Percentiles rank a stretch among this genome's conserved stretches.
These are phyloP conservation scores for Colletotrichum gigasporum DNA, from an alignment of 2,329 filamentous ascomycete genomes.

Conservation along the genomic window DNA sequence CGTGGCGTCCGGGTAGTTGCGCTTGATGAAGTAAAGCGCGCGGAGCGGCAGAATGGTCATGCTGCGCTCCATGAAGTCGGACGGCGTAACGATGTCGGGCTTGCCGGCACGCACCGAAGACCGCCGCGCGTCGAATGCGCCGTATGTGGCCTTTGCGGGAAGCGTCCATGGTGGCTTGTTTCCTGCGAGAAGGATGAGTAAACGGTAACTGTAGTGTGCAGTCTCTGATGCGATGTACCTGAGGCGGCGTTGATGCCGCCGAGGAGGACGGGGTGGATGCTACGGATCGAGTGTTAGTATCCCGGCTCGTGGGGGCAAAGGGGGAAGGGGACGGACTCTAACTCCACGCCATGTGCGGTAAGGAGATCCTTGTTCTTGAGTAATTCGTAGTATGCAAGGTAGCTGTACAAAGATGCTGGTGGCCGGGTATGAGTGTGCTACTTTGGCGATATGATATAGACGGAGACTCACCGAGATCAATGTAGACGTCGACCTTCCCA, in stretches of 20 bases:
- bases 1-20: constrained; percentile 54
- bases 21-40: constrained; percentile 73
- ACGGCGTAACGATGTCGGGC: constrained; percentile 46
- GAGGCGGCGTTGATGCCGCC: constrained; percentile 71
- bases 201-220: background rate
- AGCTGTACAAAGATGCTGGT: constrained; percentile 72
- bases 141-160: constrained; percentile 72
- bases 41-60: constrained; percentile 68
- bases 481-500: constrained; percentile 70
- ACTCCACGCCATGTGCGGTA: constrained; percentile 64
- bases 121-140: constrained; percentile 51
- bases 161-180: constrained; percentile 81
- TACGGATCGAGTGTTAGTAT: constrained; percentile 40
- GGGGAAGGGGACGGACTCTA: constrained; percentile 64
- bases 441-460: background rate
- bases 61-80: constrained; percentile 53
- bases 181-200: constrained; percentile 50
- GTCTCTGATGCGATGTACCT: constrained; percentile 47
- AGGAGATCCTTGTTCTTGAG: constrained; percentile 64
- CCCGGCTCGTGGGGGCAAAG: background rate
- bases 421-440: background rate
- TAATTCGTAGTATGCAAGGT: constrained; percentile 66
- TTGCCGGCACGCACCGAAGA: constrained; percentile 49
- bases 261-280: constrained; percentile 77
- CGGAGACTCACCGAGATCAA: constrained; percentile 68